Conservation (phyloP, 1,139 yeast species). For the Geotrichum klebahnii region DNA sequence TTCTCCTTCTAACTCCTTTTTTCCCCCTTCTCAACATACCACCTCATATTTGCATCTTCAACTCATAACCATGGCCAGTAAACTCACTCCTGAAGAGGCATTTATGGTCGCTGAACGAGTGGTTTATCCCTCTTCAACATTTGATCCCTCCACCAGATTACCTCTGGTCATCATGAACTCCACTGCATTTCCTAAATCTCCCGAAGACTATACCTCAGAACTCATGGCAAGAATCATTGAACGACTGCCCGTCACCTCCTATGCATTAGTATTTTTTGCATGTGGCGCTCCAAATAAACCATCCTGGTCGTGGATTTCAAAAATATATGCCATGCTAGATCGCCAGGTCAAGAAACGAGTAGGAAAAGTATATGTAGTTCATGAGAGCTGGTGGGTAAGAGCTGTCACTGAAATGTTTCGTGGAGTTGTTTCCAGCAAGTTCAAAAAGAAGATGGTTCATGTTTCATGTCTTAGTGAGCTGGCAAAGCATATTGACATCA, state of each 20-base stretch:
- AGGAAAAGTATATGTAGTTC: constrained; percentile 70
- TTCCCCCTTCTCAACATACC: constrained; percentile 23
- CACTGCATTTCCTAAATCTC: constrained; percentile 50
- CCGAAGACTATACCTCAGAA: constrained; percentile 20
- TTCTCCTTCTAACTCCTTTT: constrained; percentile 21
- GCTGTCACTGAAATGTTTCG: constrained; percentile 71
- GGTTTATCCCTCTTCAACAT: constrained; percentile 55
- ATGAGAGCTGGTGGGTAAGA: constrained; percentile 86
- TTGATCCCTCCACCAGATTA: constrained; percentile 57
- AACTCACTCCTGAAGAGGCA: constrained; percentile 29
- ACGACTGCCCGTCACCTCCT: constrained; percentile 52
- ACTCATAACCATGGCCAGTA: constrained; percentile 28
- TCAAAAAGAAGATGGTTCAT: constrained; percentile 44
- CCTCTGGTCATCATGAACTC: constrained; percentile 75
- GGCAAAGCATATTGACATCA: constrained; percentile 64
- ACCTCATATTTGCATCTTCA: constrained; percentile 22
- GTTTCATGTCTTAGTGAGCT: constrained; percentile 60
- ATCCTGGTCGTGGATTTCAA: constrained; percentile 75
- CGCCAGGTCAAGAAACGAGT: constrained; percentile 53
- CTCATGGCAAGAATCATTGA: constrained; percentile 34
- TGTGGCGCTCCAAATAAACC: constrained; percentile 59
- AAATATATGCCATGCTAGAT: constrained; percentile 68
- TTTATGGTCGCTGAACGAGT: constrained; percentile 40
- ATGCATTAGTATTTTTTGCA: constrained; percentile 67
- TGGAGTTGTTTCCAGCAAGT: constrained; percentile 53